Conservation (phyloP, 2,329 filamentous ascomycete species). For the Emmonsiellopsis sp. region DNA sequence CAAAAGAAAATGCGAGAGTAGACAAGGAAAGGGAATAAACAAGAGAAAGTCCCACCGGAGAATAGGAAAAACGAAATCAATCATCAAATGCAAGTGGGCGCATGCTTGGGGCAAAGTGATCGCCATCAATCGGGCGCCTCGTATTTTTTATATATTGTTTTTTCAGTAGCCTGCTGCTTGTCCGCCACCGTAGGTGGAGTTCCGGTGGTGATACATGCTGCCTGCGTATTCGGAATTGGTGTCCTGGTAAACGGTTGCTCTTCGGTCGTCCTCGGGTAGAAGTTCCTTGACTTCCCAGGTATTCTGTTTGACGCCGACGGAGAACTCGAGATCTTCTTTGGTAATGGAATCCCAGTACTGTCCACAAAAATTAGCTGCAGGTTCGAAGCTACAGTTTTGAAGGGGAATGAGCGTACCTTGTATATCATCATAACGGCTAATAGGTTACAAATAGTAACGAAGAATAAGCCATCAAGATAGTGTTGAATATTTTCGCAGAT, state of each 20-base stretch:
- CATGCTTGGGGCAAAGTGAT: not conserved
- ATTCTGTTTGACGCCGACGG: conserved; percentile 86
- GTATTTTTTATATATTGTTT: not conserved
- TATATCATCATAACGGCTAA: conserved; percentile 99
- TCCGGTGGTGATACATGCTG: conserved; percentile 35
- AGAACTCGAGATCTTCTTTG: conserved; percentile 95
- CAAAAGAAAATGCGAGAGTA: conserved; percentile 7
- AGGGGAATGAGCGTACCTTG: conserved; percentile 54
- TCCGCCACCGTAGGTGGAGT: conserved; percentile 26
- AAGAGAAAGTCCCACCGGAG: not conserved
- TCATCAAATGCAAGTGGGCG: not conserved
- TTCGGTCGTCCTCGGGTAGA: conserved; percentile 69
- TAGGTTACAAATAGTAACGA: conserved; percentile 87
- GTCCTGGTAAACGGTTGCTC: conserved; percentile 63
- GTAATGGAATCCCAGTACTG: conserved; percentile 99
- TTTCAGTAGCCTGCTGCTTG: conserved; percentile 25
- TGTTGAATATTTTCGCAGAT: conserved; percentile 82
- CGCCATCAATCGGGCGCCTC: not conserved
- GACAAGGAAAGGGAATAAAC: conserved; percentile 13
- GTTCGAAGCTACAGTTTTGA: not conserved
- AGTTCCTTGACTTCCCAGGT: conserved; percentile 98
- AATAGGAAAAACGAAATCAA: not conserved
- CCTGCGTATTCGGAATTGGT: conserved; percentile 36
- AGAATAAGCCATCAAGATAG: conserved; percentile 89
- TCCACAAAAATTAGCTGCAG: conserved; percentile 21